phyloP scores from a whole-genome alignment of 2,329 filamentous ascomycete genomes.

The Cladophialophora psammophila region DNA sequence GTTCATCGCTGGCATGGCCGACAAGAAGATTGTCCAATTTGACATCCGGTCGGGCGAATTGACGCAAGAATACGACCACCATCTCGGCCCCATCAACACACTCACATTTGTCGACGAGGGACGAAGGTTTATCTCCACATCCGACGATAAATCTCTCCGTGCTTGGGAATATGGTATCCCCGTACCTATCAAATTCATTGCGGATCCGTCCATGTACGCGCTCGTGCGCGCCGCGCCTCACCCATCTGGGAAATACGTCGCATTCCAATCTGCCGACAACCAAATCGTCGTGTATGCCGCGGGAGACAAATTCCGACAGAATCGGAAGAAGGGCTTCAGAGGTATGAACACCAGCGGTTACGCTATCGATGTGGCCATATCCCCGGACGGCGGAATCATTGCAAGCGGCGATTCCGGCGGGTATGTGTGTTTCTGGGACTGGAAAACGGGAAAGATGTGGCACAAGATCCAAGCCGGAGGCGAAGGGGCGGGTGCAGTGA shows the following conservation, averaged over 20 bases:
- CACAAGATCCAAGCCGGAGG: conserved; percentile 83
- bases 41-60: conserved; percentile 83
- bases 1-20: conserved; percentile 95
- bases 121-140: conserved; percentile 95
- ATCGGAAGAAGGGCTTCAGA: conserved; percentile 94
- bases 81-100: conserved; percentile 96
- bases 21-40: conserved; percentile 99
- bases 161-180: conserved; percentile 99
- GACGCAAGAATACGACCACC: conserved; percentile 98
- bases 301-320: conserved; percentile 95
- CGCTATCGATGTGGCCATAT: conserved; percentile 86
- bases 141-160: conserved; percentile 92
- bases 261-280: conserved; percentile 93
- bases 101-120: conserved; percentile 95
- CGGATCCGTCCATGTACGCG: conserved; percentile 96
- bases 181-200: conserved; percentile 97
- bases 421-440: conserved; percentile 96
- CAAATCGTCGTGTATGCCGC: conserved; percentile 95
- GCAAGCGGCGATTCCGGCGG: conserved; percentile 86
- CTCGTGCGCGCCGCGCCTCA: conserved; percentile 86
- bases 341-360: conserved; percentile 97
- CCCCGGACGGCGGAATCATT: conserved; percentile 90
- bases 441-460: conserved; percentile 99
- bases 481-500: conserved; percentile 64
- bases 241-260: conserved; percentile 90